These are phyloP conservation scores for Pulicaria dysenterica DNA, from an alignment of 129 eudicot genomes.

Conservation along the genomic window DNA sequence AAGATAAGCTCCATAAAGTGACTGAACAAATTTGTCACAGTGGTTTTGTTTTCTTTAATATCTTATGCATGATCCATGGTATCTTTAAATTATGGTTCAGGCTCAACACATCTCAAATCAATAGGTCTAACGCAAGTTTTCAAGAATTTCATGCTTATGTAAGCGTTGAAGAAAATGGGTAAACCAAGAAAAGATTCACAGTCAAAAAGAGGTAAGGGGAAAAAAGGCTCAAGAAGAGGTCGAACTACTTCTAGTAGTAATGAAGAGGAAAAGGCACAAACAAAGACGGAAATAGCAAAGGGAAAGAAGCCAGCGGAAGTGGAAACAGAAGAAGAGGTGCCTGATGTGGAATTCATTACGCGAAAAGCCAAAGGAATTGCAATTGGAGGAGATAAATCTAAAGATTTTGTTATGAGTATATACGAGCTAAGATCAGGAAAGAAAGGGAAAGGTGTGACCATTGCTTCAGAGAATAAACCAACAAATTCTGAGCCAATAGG, in stretches of 20 bases:
- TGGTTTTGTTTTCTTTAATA: background rate
- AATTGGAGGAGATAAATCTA: background rate
- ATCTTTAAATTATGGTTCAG: background rate
- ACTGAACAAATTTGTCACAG: background rate
- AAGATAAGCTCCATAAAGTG: too few species aligned
- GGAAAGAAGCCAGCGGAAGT: too few species aligned
- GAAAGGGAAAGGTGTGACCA: too few species aligned
- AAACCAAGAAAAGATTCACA: constrained; percentile 14
- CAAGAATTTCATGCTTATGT: background rate
- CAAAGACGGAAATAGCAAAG: too few species aligned
- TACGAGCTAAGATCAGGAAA: too few species aligned
- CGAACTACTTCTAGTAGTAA: background rate
- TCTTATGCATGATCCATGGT: background rate
- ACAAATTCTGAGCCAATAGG: background rate
- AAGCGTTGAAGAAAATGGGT: constrained; percentile 20
- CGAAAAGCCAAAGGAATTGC: constrained; percentile 29
- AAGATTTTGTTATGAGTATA: too few species aligned
- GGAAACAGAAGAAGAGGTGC: background rate
- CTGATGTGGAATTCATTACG: constrained; percentile 15
- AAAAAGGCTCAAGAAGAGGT: background rate
- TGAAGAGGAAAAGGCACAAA: constrained; percentile 9
- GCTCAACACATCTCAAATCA: background rate
- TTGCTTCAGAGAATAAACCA: background rate
- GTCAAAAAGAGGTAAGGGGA: constrained; percentile 2
- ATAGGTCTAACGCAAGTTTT: background rate